Percentiles rank a stretch among this genome's conserved stretches.
Evolutionary conservation across 257 asterid species (phyloP).

Genomic region (Solanum bulbocastanum): DNA sequence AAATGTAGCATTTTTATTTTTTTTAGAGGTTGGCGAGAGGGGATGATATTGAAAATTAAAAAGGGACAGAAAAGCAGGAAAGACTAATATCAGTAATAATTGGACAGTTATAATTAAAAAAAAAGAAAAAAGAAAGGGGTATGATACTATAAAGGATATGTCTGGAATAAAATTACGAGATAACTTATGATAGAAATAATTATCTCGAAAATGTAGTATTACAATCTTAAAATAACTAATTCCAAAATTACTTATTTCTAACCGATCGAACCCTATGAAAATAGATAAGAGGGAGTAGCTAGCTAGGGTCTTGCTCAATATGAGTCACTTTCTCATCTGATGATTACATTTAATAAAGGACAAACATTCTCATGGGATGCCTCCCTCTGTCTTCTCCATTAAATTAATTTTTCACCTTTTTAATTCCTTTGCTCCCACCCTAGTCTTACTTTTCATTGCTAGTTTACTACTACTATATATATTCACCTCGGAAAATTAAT

Average conservation of each 20-base stretch:
- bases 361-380: slow-evolving; percentile 96
- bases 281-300: not conserved
- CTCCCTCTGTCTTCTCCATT: slow-evolving; percentile 41
- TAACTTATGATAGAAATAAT: accelerated
- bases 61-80: not conserved
- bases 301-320: slow-evolving; percentile 52
- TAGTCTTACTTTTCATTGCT: not conserved
- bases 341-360: slow-evolving; percentile 43
- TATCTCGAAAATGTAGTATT: too few species aligned
- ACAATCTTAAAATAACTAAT: not conserved
- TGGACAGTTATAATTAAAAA: not conserved
- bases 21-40: not conserved
- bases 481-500: not conserved
- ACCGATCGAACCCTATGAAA: not conserved
- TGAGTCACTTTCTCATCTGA: slow-evolving; percentile 67
- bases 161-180: too few species aligned
- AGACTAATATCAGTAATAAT: not conserved
- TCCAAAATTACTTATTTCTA: accelerated
- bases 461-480: not conserved
- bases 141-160: not conserved
- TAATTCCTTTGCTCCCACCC: not conserved
- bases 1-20: not conserved
- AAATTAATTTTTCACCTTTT: slow-evolving; percentile 3
- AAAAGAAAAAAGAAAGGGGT: too few species aligned
- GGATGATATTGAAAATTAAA: not conserved